These are phyloP conservation scores for Diplodia sapinea DNA, from an alignment of 2,329 filamentous ascomycete genomes.

Conservation along the genomic window DNA sequence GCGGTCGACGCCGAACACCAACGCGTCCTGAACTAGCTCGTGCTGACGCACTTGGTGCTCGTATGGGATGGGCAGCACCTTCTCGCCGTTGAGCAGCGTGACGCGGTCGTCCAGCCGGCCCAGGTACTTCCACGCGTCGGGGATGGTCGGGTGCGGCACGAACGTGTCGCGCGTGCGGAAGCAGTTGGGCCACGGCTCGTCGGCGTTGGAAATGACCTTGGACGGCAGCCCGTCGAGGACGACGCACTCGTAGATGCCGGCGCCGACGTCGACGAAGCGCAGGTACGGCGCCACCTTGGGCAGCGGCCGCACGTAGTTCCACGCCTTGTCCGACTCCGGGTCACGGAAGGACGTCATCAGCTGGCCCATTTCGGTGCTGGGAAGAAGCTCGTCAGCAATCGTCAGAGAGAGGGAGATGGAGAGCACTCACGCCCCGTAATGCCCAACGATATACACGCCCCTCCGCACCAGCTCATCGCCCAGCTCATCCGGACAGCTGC, in stretches of 20 bases:
- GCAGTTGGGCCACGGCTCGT: slow-evolving; percentile 48
- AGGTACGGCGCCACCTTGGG: slow-evolving; percentile 48
- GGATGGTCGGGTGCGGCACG: slow-evolving; percentile 50
- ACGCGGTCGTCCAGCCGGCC: slow-evolving; percentile 56
- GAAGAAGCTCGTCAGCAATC: neutral
- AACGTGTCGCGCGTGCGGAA: slow-evolving; percentile 61
- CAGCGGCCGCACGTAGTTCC: slow-evolving; percentile 64
- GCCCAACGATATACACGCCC: slow-evolving; percentile 61
- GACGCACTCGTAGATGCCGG: slow-evolving; percentile 23
- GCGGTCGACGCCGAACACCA: slow-evolving; percentile 63
- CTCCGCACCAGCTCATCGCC: slow-evolving; percentile 60
- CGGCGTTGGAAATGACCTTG: slow-evolving; percentile 49
- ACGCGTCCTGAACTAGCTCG: slow-evolving; percentile 59
- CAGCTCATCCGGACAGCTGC: slow-evolving; percentile 64
- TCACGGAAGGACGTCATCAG: slow-evolving; percentile 65
- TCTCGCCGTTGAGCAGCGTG: slow-evolving; percentile 58
- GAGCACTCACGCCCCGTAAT: slow-evolving; percentile 60
- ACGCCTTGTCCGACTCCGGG: slow-evolving; percentile 58
- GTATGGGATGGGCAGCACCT: slow-evolving; percentile 55
- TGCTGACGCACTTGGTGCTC: slow-evolving; percentile 63
- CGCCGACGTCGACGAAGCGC: slow-evolving; percentile 4
- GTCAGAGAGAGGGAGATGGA: neutral
- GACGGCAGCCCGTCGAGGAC: slow-evolving; percentile 43
- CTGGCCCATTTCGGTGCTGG: slow-evolving; percentile 63
- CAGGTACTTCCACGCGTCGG: slow-evolving; percentile 56